A percentile compares a stretch with the other conserved stretches of the same genome.
phyloP scores from a whole-genome alignment of 2,329 filamentous ascomycete genomes.

The Hypoxylon sp. region DNA sequence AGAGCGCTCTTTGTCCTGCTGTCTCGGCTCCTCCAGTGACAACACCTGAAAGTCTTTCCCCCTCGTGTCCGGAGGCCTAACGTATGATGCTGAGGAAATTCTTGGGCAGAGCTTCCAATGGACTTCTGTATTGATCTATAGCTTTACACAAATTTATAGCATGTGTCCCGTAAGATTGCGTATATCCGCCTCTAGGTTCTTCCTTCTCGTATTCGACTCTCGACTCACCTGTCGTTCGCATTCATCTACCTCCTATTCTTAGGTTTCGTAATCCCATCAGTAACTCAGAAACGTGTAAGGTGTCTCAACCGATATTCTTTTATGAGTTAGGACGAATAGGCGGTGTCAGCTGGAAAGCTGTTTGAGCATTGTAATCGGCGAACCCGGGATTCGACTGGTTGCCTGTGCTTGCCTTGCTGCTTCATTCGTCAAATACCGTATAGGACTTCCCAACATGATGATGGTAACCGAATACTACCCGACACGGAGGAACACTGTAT shows the following conservation, averaged over 20 bases:
- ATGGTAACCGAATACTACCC: not conserved
- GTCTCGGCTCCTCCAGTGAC: no score
- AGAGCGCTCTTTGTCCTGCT: no score
- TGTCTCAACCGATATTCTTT: not conserved
- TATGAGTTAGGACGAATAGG: not conserved
- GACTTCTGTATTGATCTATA: not conserved
- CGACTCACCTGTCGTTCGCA: not conserved
- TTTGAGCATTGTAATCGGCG: slow-evolving; percentile 1
- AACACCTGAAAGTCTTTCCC: no score
- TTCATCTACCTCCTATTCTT: not conserved
- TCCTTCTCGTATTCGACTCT: not conserved
- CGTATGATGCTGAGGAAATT: not conserved
- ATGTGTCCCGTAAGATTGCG: not conserved
- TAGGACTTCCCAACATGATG: not conserved
- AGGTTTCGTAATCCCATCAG: not conserved
- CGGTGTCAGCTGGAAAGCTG: not conserved
- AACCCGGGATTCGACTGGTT: not conserved
- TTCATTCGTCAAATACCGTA: not conserved
- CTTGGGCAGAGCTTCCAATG: not conserved
- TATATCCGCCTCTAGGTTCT: not conserved
- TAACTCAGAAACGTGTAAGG: not conserved
- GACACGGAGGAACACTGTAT: not conserved
- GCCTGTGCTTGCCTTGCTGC: not conserved
- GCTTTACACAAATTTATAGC: not conserved
- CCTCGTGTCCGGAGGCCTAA: not conserved